Percentiles rank a stretch among this genome's conserved stretches.
phyloP scores from a whole-genome alignment of 1,284 basidiomycete species.

The Cryptococcus sp. region DNA sequence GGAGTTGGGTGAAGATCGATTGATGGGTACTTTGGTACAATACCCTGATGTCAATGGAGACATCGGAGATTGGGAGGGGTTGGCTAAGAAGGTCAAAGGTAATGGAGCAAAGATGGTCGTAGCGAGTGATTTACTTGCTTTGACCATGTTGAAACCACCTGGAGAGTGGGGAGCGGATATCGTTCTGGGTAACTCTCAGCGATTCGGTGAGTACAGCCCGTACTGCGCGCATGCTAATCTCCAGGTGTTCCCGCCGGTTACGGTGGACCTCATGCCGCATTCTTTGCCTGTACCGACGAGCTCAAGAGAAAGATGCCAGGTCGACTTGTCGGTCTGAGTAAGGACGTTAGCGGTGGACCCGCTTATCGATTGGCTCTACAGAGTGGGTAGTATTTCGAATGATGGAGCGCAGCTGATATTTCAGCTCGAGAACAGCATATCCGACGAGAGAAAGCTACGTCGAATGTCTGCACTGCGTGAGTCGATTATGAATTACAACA shows the following conservation, averaged over 20 bases:
- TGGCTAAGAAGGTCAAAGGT: conserved; percentile 70
- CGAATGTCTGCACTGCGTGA: conserved; percentile 76
- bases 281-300: conserved; percentile 89
- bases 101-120: conserved; percentile 73
- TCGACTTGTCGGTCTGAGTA: conserved; percentile 83
- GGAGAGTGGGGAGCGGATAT: conserved; percentile 99
- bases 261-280: conserved; percentile 88
- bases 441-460: conserved; percentile 89
- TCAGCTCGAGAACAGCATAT: conserved; percentile 93
- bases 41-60: conserved; percentile 88
- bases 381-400: conserved; percentile 57
- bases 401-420: conserved; percentile 3
- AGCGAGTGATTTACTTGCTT: conserved; percentile 85
- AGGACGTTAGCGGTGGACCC: conserved; percentile 74
- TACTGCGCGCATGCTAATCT: conserved; percentile 10
- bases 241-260: conserved; percentile 72
- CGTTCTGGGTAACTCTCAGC: conserved; percentile 87
- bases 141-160: conserved; percentile 90
- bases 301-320: conserved; percentile 98
- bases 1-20: conserved; percentile 52
- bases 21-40: conserved; percentile 85
- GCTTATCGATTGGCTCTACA: conserved; percentile 92
- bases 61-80: conserved; percentile 67
- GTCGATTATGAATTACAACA: conserved; percentile 4
- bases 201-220: conserved; percentile 61